These are phyloP conservation scores for Cryptosporidium parvum DNA, from an alignment of 169 alveolate species.

Conservation along the genomic window DNA sequence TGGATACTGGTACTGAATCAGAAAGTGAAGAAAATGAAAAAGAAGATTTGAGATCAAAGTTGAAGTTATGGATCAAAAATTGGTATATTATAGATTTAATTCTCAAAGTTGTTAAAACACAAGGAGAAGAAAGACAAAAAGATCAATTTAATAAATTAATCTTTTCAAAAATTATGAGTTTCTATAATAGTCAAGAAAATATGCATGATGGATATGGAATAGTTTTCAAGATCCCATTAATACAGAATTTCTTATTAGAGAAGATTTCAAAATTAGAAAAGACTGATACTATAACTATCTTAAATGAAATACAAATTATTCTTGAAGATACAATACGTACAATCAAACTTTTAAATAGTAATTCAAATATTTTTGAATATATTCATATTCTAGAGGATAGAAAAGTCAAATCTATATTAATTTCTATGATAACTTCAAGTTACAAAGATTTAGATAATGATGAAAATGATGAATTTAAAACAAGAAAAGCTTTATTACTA, in stretches of 20 bases:
- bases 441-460: neutral
- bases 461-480: neutral
- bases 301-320: constrained; percentile 7
- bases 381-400: neutral
- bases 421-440: constrained; percentile 3
- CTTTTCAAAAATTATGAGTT: constrained; percentile 9
- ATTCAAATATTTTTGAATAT: neutral
- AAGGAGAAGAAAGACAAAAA: neutral
- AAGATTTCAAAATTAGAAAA: neutral
- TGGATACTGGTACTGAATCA: neutral
- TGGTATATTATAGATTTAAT: constrained; percentile 45
- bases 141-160: constrained; percentile 4
- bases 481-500: neutral
- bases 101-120: neutral
- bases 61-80: constrained; percentile 37
- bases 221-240: constrained; percentile 34
- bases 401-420: neutral
- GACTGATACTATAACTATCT: neutral
- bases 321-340: neutral
- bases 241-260: constrained; percentile 27
- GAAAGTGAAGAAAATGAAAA: neutral
- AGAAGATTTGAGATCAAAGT: neutral
- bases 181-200: constrained; percentile 6
- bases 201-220: constrained; percentile 3
- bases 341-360: neutral